A percentile compares a stretch with the other conserved stretches of the same genome.
Conservation (phyloP, 306 rosid species). For the Sicyos edulis region DNA sequence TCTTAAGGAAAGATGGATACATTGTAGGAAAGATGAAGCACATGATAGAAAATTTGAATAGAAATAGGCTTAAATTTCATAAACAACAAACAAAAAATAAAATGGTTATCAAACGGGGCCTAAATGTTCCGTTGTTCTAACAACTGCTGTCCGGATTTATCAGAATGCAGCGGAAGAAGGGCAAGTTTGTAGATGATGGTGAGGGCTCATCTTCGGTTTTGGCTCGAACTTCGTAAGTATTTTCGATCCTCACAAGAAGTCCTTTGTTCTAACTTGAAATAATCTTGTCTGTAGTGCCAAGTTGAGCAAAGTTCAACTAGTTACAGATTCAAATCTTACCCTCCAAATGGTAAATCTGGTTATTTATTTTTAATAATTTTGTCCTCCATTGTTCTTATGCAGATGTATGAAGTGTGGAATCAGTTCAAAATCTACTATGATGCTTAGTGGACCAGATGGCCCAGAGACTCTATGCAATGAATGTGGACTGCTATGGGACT, state of each 20-base stretch:
- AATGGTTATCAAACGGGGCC: too few species aligned
- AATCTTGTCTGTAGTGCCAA: neutral
- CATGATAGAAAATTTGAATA: too few species aligned
- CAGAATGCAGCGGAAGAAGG: constrained; percentile 61
- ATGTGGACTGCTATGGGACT: constrained; percentile 54
- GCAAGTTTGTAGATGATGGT: constrained; percentile 47
- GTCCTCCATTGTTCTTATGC: neutral
- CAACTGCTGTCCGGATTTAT: constrained; percentile 5
- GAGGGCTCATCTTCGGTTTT: constrained; percentile 30
- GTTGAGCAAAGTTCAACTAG: too few species aligned
- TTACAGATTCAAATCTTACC: too few species aligned
- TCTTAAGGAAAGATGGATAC: too few species aligned
- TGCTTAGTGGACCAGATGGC: constrained; percentile 54
- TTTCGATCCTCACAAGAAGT: neutral
- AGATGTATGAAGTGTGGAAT: constrained; percentile 52
- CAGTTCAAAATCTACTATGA: constrained; percentile 49
- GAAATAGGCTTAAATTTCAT: too few species aligned
- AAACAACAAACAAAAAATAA: too few species aligned
- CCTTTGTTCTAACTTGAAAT: neutral
- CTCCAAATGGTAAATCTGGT: neutral
- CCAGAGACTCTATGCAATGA: constrained; percentile 51
- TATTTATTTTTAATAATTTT: neutral
- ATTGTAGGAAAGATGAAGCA: too few species aligned
- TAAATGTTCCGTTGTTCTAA: neutral
- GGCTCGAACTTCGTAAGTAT: constrained; percentile 35